Conservation (phyloP, 352 stramenopile genomes). For the Globisporangium echinulatum region DNA sequence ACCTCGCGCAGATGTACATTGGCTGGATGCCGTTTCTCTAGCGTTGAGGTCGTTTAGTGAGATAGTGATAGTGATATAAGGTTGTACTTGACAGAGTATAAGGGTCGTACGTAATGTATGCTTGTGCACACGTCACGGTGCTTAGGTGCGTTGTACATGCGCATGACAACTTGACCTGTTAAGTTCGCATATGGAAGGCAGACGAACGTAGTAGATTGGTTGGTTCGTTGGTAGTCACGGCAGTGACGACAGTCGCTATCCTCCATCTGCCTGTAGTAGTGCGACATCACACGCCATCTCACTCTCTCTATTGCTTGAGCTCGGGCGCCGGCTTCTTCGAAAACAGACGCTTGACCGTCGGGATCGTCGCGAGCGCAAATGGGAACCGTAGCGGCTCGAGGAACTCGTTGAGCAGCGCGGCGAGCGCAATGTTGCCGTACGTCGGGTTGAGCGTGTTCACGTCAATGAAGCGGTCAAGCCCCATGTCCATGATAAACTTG, state of each 20-base stretch:
- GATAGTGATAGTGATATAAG: not conserved
- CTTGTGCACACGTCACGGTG: no score
- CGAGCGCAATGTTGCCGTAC: slow-evolving; percentile 83
- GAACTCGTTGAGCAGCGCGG: slow-evolving; percentile 81
- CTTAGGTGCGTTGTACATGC: no score
- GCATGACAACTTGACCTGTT: no score
- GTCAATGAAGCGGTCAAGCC: slow-evolving; percentile 75
- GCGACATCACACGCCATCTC: not conserved
- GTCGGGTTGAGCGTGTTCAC: slow-evolving; percentile 68
- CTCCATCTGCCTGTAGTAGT: not conserved
- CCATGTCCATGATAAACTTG: slow-evolving; percentile 77
- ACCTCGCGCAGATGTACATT: slow-evolving; percentile 94
- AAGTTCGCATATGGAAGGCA: no score
- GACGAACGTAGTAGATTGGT: no score
- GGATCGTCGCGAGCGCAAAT: slow-evolving; percentile 79
- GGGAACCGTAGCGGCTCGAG: slow-evolving; percentile 83
- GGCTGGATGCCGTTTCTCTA: slow-evolving; percentile 92
- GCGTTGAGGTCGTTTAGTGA: not conserved
- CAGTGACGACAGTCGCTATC: no score
- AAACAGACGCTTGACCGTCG: slow-evolving; percentile 68
- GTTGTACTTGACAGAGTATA: not conserved
- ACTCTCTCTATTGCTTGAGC: not conserved
- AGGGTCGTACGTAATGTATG: no score
- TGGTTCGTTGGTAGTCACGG: no score
- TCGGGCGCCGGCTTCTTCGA: slow-evolving; percentile 24